A percentile compares a stretch with the other conserved stretches of the same genome.
These are phyloP conservation scores for Pseudozyma pruni DNA, from an alignment of 1,284 basidiomycete genomes.

Conservation along the genomic window DNA sequence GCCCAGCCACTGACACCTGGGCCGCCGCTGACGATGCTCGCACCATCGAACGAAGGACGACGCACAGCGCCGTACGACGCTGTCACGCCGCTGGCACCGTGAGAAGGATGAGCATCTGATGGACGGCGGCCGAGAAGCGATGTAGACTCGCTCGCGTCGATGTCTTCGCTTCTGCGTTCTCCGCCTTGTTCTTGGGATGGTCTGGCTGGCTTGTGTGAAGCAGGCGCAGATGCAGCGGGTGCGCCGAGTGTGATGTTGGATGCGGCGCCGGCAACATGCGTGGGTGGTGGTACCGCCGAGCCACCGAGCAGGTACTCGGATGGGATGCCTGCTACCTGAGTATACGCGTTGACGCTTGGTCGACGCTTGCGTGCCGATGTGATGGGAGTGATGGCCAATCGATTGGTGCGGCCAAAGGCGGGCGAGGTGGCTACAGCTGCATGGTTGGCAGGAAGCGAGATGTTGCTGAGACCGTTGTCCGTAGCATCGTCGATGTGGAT, in stretches of 20 bases:
- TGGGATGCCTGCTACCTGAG: conserved; percentile 44
- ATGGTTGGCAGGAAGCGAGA: conserved; percentile 37
- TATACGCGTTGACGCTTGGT: conserved; percentile 42
- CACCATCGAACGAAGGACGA: conserved; percentile 24
- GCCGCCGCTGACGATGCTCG: conserved; percentile 29
- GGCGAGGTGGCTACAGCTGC: conserved; percentile 17
- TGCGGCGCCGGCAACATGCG: conserved; percentile 17
- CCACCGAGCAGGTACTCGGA: conserved; percentile 50
- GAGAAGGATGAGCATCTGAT: neutral
- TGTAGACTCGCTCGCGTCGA: conserved; percentile 23
- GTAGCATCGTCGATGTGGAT: conserved; percentile 25
- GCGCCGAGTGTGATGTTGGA: conserved; percentile 28
- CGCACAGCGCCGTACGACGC: conserved; percentile 30
- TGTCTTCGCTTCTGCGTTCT: conserved; percentile 5
- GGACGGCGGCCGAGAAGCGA: conserved; percentile 25
- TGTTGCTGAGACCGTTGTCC: conserved; percentile 34
- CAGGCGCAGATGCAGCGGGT: conserved; percentile 5
- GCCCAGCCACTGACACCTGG: conserved; percentile 48
- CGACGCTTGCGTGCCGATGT: conserved; percentile 34
- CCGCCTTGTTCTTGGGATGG: neutral
- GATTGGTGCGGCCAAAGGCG: conserved; percentile 31
- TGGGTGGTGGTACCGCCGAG: conserved; percentile 35
- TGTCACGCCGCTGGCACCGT: conserved; percentile 6
- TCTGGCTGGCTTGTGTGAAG: conserved; percentile 5
- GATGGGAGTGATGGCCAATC: conserved; percentile 23